These are phyloP conservation scores for Chrysosporium queenslandicum DNA, from an alignment of 2,329 filamentous ascomycete genomes.

Conservation along the genomic window DNA sequence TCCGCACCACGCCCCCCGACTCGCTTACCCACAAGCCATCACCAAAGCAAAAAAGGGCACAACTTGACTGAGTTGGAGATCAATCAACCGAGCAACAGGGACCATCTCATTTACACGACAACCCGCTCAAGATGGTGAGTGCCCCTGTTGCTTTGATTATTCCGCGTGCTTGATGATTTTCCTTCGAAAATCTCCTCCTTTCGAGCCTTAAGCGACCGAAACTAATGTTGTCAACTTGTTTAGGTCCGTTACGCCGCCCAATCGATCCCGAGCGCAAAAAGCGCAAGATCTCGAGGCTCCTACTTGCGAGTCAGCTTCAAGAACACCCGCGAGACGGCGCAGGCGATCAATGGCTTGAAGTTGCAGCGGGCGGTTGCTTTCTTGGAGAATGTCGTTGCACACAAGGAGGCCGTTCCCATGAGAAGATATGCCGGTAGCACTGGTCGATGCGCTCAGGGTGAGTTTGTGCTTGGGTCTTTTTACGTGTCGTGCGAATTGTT, in stretches of 20 bases:
- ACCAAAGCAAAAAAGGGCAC: constrained; percentile 10
- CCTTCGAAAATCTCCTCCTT: not conserved
- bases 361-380: constrained; percentile 87
- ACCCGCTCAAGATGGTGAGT: constrained; percentile 41
- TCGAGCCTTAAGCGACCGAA: too few relatives aligned
- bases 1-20: constrained; percentile 18
- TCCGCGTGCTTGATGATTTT: not conserved
- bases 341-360: constrained; percentile 99
- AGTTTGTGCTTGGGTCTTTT: constrained; percentile 31
- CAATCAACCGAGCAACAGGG: constrained; percentile 26
- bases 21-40: constrained; percentile 16
- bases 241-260: constrained; percentile 94
- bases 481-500: not conserved
- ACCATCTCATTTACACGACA: constrained; percentile 32
- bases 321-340: constrained; percentile 99
- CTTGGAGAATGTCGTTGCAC: constrained; percentile 95
- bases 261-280: constrained; percentile 79
- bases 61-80: constrained; percentile 27
- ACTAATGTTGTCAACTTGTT: too few relatives aligned
- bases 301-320: constrained; percentile 99
- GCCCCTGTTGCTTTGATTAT: constrained; percentile 13
- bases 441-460: constrained; percentile 96
- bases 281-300: constrained; percentile 93
- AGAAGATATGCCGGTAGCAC: constrained; percentile 93
- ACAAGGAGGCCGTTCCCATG: constrained; percentile 97